Percentiles rank a stretch among this genome's conserved stretches.
These are phyloP conservation scores for Graphilbum fragrans DNA, from an alignment of 2,329 filamentous ascomycete species.

Conservation along the genomic window DNA sequence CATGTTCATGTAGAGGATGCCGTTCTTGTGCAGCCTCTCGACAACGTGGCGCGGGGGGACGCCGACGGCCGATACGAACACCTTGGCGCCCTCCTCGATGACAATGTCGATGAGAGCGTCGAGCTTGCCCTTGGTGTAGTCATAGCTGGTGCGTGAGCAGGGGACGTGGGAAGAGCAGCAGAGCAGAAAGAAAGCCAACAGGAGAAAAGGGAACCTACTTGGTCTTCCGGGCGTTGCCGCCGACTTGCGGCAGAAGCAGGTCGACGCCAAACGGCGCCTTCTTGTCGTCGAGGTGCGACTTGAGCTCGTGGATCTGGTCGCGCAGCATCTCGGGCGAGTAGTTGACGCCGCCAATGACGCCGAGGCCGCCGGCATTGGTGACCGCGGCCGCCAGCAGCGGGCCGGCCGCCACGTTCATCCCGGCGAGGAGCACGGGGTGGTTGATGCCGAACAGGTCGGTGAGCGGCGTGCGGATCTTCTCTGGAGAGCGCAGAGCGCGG, in stretches of 20 bases:
- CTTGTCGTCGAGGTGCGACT: conserved; percentile 78
- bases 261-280: conserved; percentile 93
- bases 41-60: conserved; percentile 83
- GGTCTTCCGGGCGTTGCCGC: conserved; percentile 87
- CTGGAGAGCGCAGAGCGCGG: conserved; percentile 28
- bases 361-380: conserved; percentile 90
- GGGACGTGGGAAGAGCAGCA: neutral
- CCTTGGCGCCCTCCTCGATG: conserved; percentile 79
- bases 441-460: conserved; percentile 98
- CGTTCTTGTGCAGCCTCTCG: conserved; percentile 75
- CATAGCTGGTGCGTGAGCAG: conserved; percentile 55
- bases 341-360: conserved; percentile 88
- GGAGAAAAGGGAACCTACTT: conserved; percentile 41
- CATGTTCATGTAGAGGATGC: conserved; percentile 99
- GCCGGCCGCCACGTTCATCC: conserved; percentile 98
- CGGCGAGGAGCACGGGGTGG: conserved; percentile 87
- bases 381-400: conserved; percentile 94
- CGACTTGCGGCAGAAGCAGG: conserved; percentile 85
- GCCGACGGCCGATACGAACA: conserved; percentile 95
- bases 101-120: conserved; percentile 81
- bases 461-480: conserved; percentile 79
- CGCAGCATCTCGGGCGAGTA: conserved; percentile 96
- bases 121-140: conserved; percentile 99
- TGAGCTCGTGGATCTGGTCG: conserved; percentile 91
- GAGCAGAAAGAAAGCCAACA: neutral